These are phyloP conservation scores for Ampelocalamus luodianensis DNA, from an alignment of 176 grass and related monocot genomes.

Conservation along the genomic window DNA sequence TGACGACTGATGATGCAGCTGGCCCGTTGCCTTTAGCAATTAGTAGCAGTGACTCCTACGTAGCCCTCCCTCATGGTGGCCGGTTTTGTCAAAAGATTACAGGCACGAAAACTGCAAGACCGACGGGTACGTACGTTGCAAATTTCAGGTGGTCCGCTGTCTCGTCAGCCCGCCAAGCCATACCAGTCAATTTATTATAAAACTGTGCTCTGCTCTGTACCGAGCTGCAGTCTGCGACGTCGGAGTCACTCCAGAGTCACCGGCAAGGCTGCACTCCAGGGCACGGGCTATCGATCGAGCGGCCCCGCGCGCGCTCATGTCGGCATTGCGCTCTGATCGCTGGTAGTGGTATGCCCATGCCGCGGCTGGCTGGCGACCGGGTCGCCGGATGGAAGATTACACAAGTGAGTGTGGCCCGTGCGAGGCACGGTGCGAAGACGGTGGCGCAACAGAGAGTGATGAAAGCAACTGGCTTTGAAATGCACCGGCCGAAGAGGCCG, in stretches of 20 bases:
- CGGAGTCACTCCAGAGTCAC: background rate
- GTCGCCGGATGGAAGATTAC: background rate
- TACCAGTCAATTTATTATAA: background rate
- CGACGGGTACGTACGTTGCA: background rate
- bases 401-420: background rate
- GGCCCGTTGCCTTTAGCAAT: background rate
- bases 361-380: background rate
- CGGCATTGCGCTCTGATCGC: background rate
- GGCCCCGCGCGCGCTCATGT: background rate
- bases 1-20: background rate
- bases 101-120: background rate
- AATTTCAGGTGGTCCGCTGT: slow-evolving; percentile 25
- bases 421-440: background rate
- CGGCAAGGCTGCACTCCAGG: slow-evolving; percentile 15
- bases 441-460: background rate
- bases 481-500: background rate
- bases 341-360: slow-evolving; percentile 1
- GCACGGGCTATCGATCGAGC: background rate
- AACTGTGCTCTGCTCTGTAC: slow-evolving; percentile 20
- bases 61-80: background rate
- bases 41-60: background rate
- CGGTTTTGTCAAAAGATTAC: background rate
- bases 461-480: background rate
- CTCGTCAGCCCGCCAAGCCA: background rate
- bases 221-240: background rate